Evolutionary conservation across 345 rosid species (phyloP).

Genomic region (Lepidium africanum): DNA sequence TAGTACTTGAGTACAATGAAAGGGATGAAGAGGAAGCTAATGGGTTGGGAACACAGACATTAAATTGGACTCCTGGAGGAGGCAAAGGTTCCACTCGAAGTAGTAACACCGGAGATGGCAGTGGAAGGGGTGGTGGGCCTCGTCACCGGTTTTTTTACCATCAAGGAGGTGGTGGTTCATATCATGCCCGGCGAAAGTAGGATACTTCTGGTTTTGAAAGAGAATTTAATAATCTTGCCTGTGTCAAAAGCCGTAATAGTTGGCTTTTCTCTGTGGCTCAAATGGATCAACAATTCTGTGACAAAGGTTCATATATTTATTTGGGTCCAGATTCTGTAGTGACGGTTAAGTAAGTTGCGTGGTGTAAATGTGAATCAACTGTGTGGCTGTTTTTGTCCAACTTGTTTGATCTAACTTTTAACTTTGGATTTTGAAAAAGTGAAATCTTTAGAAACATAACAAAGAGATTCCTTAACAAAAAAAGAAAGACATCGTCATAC

Average conservation of each 20-base stretch:
- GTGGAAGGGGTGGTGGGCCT: constrained; percentile 54
- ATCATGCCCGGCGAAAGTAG: constrained; percentile 63
- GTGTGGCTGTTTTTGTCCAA: background rate
- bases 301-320: background rate
- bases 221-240: background rate
- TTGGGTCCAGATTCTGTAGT: background rate
- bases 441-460: background rate
- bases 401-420: constrained; percentile 3
- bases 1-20: constrained; percentile 89
- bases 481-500: background rate
- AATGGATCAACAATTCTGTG: background rate
- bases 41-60: constrained; percentile 60
- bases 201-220: background rate
- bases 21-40: constrained; percentile 90
- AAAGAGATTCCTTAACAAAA: no score
- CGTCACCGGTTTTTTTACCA: constrained; percentile 61
- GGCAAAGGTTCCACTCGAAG: constrained; percentile 42
- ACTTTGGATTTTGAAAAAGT: constrained; percentile 6
- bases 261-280: background rate
- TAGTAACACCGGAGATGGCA: constrained; percentile 47
- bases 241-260: background rate
- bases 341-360: background rate
- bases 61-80: constrained; percentile 67
- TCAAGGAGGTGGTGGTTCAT: constrained; percentile 65
- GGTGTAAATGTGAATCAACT: constrained; percentile 13